phyloP scores from a whole-genome alignment of 129 eudicot genomes.

The Tagetes erecta region DNA sequence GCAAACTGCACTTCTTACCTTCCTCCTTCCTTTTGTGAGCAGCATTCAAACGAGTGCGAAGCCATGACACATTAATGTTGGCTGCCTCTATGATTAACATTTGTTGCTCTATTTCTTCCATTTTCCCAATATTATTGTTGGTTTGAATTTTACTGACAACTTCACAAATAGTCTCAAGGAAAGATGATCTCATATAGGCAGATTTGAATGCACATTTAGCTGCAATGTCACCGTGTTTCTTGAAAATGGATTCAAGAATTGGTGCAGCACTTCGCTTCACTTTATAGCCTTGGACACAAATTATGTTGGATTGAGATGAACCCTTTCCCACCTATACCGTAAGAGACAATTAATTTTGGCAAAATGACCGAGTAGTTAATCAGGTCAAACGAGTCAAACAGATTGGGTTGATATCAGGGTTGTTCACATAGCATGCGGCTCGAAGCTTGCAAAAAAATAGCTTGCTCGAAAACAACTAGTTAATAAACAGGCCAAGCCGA shows the following conservation, averaged over 20 bases:
- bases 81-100: conserved; percentile 26
- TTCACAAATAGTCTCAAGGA: conserved; percentile 33
- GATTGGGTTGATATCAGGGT: not conserved
- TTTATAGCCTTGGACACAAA: conserved; percentile 38
- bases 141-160: conserved; percentile 28
- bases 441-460: not conserved
- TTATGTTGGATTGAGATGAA: conserved; percentile 7
- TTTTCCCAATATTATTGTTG: conserved; percentile 3
- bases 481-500: not conserved
- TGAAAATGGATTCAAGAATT: conserved; percentile 37
- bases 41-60: conserved; percentile 16
- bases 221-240: conserved; percentile 40
- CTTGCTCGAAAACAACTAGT: not conserved
- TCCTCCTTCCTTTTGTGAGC: conserved; percentile 11
- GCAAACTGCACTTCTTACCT: not conserved
- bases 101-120: conserved; percentile 23
- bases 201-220: conserved; percentile 23
- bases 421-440: not conserved
- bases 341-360: not conserved
- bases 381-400: not conserved
- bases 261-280: conserved; percentile 40
- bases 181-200: conserved; percentile 29
- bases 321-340: not conserved
- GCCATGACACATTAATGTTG: conserved; percentile 33
- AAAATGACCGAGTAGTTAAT: not conserved